Base-by-base conservation (phyloP, 129 eudicot species). In the Tagetes patula region DNA sequence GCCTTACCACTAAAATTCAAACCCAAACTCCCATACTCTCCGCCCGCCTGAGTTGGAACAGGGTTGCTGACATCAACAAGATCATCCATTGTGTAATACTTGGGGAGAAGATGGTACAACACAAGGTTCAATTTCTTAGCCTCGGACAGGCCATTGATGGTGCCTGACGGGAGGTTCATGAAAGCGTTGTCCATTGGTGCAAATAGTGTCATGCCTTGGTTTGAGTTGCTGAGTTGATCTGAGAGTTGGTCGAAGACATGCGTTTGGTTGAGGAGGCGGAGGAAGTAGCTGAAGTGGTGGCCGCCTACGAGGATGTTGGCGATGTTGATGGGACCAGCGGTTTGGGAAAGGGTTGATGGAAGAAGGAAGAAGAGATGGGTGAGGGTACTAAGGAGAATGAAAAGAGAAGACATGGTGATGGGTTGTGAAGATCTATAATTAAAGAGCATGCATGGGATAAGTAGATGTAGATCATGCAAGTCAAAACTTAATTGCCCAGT, bases 101-200 rank as follows among this genome's bases (percentile, higher is more conserved):
- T 84, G 0, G 97, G 96, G 40, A 85, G 71, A 7, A 86, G 81
- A 40, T 91, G 97, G 83, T 82, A 82, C 33, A 74, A 80, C 0
- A 88, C 76, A 43, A 91, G 88, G 54, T 88, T 87, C 13, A 91
- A 89, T 38, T 91, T 84, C 12, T 91, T 81, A 0, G 84, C 77
- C 37, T 62, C 66, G 2, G 76, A 20, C 1, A 91, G 87, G 14
- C 59, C 46, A 90, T 91, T 91, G 20, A 91, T 79, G 8, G 92
- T 82, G 1, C 97, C 96, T 7, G 90, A 1, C 0, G 95, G 87
- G 48, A 91, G 97, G 81, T 81, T 86, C 0, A 47, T 33, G 87
- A 91, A 91, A 70, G 97, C 97, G 67, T 86, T 88, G 75, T 91
- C 96, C 34, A 96, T 84, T 7, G 97, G 97, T n/a, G 97, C 97